Conservation (phyloP, 192 early-diverging fungal genomes). For the Umbelopsis ramanniana region DNA sequence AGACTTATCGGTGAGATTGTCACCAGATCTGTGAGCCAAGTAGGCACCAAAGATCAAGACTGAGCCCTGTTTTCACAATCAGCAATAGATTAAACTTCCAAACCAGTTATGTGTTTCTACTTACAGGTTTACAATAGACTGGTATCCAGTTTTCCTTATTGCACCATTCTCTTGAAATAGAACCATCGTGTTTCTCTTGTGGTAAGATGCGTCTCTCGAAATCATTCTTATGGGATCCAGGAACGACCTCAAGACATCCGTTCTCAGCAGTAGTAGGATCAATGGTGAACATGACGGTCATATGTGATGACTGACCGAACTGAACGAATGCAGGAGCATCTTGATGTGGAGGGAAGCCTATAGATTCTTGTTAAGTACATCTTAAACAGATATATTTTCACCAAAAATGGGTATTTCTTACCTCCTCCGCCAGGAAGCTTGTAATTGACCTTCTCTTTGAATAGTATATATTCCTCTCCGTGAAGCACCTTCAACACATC, state of each 20-base stretch:
- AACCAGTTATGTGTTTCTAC: background rate
- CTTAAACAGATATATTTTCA: too few relatives aligned
- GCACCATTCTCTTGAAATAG: conserved; percentile 56
- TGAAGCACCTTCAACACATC: conserved; percentile 52
- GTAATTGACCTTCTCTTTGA: conserved; percentile 70
- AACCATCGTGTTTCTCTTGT: conserved; percentile 44
- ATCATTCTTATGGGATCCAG: conserved; percentile 49
- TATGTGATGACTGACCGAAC: conserved; percentile 55
- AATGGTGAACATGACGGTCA: conserved; percentile 62
- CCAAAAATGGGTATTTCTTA: background rate
- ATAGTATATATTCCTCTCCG: conserved; percentile 57
- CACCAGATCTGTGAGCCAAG: conserved; percentile 59
- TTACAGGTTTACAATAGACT: conserved; percentile 55
- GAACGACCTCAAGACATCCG: conserved; percentile 62
- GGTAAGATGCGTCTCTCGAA: conserved; percentile 47
- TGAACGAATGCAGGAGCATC: conserved; percentile 67
- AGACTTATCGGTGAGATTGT: conserved; percentile 51
- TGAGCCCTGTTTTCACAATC: conserved; percentile 42
- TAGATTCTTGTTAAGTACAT: background rate
- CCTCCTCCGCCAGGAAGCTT: conserved; percentile 62
- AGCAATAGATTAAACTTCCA: background rate
- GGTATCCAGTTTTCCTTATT: conserved; percentile 53
- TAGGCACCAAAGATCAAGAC: conserved; percentile 67
- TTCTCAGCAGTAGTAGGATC: conserved; percentile 58
- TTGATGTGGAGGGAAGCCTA: conserved; percentile 63